phyloP scores from a whole-genome alignment of 2,329 filamentous ascomycete species.

The Penicillium sp. region DNA sequence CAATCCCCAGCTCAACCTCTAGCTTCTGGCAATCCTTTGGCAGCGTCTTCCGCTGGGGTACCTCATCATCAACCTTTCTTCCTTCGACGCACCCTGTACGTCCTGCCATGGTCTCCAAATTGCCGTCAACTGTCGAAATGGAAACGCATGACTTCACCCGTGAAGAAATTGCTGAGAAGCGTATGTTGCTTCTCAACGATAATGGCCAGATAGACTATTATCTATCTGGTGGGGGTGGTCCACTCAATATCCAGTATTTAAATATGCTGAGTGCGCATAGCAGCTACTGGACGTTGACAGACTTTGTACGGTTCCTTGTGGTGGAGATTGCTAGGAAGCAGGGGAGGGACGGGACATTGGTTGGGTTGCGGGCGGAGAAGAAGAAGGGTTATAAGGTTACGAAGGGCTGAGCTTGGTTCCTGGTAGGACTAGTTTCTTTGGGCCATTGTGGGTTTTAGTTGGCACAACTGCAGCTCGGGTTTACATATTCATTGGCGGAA shows the following conservation, averaged over 20 bases:
- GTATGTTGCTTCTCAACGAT: slow-evolving; percentile 86
- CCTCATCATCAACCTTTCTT: slow-evolving; percentile 49
- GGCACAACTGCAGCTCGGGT: neutral
- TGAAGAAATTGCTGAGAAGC: slow-evolving; percentile 88
- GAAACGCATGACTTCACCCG: slow-evolving; percentile 93
- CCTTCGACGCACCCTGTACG: slow-evolving; percentile 65
- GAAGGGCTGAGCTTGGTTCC: slow-evolving; percentile 21
- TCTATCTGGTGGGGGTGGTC: slow-evolving; percentile 77
- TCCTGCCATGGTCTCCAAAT: slow-evolving; percentile 60
- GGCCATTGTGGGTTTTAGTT: neutral
- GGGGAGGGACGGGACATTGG: slow-evolving; percentile 62
- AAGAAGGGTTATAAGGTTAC: slow-evolving; percentile 53
- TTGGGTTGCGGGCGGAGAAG: slow-evolving; percentile 56
- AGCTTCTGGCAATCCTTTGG: slow-evolving; percentile 67
- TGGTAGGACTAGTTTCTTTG: neutral
- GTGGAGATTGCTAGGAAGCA: slow-evolving; percentile 77
- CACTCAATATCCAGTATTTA: slow-evolving; percentile 91
- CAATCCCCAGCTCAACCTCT: slow-evolving; percentile 71
- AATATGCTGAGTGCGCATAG: slow-evolving; percentile 97
- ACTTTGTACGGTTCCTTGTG: slow-evolving; percentile 89
- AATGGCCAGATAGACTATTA: slow-evolving; percentile 96
- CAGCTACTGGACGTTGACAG: slow-evolving; percentile 84
- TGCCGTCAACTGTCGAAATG: slow-evolving; percentile 76
- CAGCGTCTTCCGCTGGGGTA: slow-evolving; percentile 61
- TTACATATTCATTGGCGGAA: neutral